Base-by-base conservation (phyloP, 176 grass and related monocot species). In the Neostapfia colusana region DNA sequence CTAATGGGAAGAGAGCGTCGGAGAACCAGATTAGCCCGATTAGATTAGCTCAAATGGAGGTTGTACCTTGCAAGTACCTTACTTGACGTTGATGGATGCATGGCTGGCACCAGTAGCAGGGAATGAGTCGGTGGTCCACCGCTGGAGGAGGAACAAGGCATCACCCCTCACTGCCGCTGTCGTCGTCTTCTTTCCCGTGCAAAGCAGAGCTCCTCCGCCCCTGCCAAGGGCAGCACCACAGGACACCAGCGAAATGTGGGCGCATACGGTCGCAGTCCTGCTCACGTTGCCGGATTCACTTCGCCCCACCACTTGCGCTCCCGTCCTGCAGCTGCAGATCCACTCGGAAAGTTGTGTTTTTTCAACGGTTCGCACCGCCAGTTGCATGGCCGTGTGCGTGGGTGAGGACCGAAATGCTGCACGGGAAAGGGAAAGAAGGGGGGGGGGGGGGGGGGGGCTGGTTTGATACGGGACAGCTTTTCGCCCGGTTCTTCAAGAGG, bases 111-210 rank as follows among this genome's bases (percentile, higher is more conserved):
- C 73, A 41, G 38, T 73, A 15, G 57, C 80, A 25, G 36, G 48
- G 74, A 39, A 64, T 63, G 73, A 85, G 2, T 36, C 49, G 69
- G 50, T 66, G 70, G 71, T 90, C 84, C 90, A 90, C 91, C 88
- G 25, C 50, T 50, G 59, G 74, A 35, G 58, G 41, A 26, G 25
- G 77, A 70, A 76, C 63, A 51, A 63, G 20, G 78, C 77, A 78
- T 82, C 78, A 53, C 66, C 62, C 16, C 34, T 49, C 28, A 23
- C 37, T 41, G n/a, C 31, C 28, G 10, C 35, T 41, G 26, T 28
- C 59, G 8, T 24, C 61, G 37, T 82, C 49, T 37, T 69, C 56
- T 25, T 74, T 55, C 8, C 24, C 43, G 27, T 51, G 41, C 4
- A 64, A 67, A 81, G 40, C 16, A 12, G 34, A 10, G 6, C 35